Evolutionary conservation across 352 stramenopile species (phyloP).

Genomic region (Pythium sp.): DNA sequence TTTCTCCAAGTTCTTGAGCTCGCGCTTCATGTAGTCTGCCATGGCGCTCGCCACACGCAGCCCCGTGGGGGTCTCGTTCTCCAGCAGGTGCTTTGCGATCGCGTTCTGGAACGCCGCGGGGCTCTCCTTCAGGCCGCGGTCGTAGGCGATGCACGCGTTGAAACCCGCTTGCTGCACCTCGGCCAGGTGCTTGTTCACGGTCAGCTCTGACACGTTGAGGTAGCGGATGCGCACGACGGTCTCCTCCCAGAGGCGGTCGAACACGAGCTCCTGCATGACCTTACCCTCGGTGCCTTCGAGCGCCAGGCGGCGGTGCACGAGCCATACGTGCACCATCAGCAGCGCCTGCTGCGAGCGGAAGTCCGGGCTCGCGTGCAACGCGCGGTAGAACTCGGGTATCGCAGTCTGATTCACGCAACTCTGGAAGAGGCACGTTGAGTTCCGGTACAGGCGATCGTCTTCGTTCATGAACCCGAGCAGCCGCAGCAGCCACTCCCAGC

Average conservation of each 20-base stretch:
- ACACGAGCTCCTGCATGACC: conserved; percentile 94
- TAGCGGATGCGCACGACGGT: conserved; percentile 91
- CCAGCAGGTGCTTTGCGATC: conserved; percentile 71
- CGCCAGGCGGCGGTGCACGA: conserved; percentile 93
- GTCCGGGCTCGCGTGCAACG: conserved; percentile 62
- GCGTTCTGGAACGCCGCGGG: conserved; percentile 50
- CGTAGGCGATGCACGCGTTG: conserved; percentile 92
- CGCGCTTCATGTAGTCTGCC: conserved; percentile 72
- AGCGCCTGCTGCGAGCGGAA: conserved; percentile 93
- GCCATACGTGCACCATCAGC: conserved; percentile 95
- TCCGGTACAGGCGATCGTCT: conserved; percentile 71
- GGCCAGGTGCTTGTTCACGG: conserved; percentile 95
- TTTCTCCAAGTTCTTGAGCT: conserved; percentile 80
- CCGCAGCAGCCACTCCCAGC: conserved; percentile 82
- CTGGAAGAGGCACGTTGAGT: conserved; percentile 75
- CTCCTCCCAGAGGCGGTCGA: conserved; percentile 97
- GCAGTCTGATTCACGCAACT: conserved; percentile 84
- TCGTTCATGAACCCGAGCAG: conserved; percentile 87
- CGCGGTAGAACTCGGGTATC: conserved; percentile 66
- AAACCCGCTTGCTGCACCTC: conserved; percentile 96
- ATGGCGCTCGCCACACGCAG: conserved; percentile 58
- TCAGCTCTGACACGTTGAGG: conserved; percentile 92
- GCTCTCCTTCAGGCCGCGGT: conserved; percentile 80
- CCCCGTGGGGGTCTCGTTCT: conserved; percentile 59
- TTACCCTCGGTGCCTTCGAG: conserved; percentile 73